phyloP scores from a whole-genome alignment of 768 basidiomycete species.

The Neoboletus brunneissimus region DNA sequence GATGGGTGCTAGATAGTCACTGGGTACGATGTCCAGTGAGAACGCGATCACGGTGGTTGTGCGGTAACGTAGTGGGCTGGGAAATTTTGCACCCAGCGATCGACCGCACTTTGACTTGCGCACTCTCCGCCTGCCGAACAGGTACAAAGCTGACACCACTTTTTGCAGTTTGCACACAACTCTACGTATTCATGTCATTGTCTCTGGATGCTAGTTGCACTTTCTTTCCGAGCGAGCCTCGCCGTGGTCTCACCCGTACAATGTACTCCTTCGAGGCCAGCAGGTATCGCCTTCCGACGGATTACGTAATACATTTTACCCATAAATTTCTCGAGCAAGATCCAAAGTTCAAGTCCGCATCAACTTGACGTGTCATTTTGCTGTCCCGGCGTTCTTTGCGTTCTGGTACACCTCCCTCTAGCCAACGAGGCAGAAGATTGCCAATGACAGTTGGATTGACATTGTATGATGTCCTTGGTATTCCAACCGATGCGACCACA shows the following conservation, averaged over 20 bases:
- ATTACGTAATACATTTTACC: neutral
- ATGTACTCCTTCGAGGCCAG: neutral
- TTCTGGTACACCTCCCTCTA: neutral
- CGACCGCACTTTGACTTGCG: no score
- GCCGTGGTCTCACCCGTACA: neutral
- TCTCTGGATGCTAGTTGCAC: neutral
- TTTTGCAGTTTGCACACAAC: neutral
- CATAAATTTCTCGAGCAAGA: no score
- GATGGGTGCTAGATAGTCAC: no score
- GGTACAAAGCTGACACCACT: neutral
- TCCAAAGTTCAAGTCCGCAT: neutral
- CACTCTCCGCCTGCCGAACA: neutral
- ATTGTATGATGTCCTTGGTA: constrained; percentile 45
- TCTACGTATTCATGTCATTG: neutral
- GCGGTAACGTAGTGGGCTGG: neutral
- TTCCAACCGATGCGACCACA: constrained; percentile 41
- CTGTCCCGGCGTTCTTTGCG: neutral
- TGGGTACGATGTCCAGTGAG: no score
- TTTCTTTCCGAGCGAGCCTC: neutral
- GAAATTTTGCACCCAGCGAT: neutral
- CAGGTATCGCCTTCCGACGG: neutral
- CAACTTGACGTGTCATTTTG: neutral
- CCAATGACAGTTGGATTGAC: constrained; percentile 34
- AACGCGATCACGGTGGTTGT: neutral
- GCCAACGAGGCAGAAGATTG: neutral